phyloP scores from a whole-genome alignment of 1,284 basidiomycete genomes.

The Sporisorium exsertum region DNA sequence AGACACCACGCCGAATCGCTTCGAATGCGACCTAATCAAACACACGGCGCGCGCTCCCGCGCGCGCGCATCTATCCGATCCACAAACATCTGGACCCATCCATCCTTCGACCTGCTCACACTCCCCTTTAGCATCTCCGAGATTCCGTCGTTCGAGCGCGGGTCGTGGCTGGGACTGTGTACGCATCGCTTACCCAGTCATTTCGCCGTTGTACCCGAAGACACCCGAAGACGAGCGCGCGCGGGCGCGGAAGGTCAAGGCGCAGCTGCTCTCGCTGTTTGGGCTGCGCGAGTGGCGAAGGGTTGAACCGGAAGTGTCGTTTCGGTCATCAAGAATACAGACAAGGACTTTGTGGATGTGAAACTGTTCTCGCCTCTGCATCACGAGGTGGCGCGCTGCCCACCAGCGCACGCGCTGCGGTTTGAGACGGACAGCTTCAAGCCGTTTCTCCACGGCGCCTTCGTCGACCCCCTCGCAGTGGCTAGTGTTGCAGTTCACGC shows the following conservation, averaged over 20 bases:
- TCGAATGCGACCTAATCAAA: neutral
- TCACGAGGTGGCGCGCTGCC: neutral
- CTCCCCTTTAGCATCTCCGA: slow-evolving; percentile 3
- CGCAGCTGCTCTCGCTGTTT: neutral
- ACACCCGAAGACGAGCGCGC: neutral
- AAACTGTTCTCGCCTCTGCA: neutral
- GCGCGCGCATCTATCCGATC: no score
- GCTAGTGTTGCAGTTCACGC: slow-evolving; percentile 8
- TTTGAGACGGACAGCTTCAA: neutral
- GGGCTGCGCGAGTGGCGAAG: neutral
- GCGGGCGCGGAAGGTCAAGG: neutral
- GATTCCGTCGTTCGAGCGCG: slow-evolving; percentile 8
- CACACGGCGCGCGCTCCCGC: neutral
- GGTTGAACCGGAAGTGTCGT: slow-evolving; percentile 2
- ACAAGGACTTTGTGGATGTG: slow-evolving; percentile 15
- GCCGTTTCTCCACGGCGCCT: slow-evolving; percentile 4
- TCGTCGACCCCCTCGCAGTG: neutral
- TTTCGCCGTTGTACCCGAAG: neutral
- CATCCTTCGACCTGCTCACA: neutral
- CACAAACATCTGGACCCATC: neutral
- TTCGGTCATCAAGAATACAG: neutral
- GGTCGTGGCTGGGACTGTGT: slow-evolving; percentile 1
- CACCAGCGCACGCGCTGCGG: neutral
- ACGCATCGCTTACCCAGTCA: slow-evolving; percentile 12
- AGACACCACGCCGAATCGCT: neutral